These are phyloP conservation scores for Ophiocordyceps australis DNA, from an alignment of 2,329 filamentous ascomycete genomes.

Conservation along the genomic window DNA sequence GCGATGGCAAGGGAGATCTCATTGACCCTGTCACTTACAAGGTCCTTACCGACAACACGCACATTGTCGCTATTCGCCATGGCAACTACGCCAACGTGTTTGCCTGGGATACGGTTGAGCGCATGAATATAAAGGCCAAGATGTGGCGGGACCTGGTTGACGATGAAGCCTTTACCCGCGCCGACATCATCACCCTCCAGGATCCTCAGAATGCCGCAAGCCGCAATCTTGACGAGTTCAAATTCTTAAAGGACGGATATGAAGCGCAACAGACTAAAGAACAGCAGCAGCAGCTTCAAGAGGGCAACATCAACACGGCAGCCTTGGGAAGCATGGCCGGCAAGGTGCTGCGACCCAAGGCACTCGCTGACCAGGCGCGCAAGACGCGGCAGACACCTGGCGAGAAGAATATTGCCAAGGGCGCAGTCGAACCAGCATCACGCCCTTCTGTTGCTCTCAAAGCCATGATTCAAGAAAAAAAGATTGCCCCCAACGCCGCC, in stretches of 20 bases:
- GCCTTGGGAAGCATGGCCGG: constrained; percentile 61
- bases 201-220: constrained; percentile 81
- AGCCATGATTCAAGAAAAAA: constrained; percentile 31
- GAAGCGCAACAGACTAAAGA: constrained; percentile 49
- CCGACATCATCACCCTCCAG: constrained; percentile 90
- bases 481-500: constrained; percentile 65
- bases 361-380: constrained; percentile 81
- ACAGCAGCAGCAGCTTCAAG: constrained; percentile 47
- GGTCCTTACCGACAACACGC: constrained; percentile 93
- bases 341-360: constrained; percentile 82
- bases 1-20: constrained; percentile 52
- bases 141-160: constrained; percentile 85
- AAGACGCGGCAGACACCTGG: constrained; percentile 47
- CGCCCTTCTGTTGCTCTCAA: constrained; percentile 11
- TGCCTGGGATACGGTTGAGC: constrained; percentile 85
- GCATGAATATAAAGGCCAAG: constrained; percentile 92
- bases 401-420: constrained; percentile 33
- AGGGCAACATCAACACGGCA: constrained; percentile 56
- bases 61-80: constrained; percentile 74
- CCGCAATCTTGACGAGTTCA: constrained; percentile 73
- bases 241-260: constrained; percentile 70
- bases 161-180: constrained; percentile 70
- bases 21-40: constrained; percentile 97
- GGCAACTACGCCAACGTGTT: constrained; percentile 86
- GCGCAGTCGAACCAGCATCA: constrained; percentile 6